Conservation (phyloP, 2,329 filamentous ascomycete species). For the Colletotrichum trifolii region DNA sequence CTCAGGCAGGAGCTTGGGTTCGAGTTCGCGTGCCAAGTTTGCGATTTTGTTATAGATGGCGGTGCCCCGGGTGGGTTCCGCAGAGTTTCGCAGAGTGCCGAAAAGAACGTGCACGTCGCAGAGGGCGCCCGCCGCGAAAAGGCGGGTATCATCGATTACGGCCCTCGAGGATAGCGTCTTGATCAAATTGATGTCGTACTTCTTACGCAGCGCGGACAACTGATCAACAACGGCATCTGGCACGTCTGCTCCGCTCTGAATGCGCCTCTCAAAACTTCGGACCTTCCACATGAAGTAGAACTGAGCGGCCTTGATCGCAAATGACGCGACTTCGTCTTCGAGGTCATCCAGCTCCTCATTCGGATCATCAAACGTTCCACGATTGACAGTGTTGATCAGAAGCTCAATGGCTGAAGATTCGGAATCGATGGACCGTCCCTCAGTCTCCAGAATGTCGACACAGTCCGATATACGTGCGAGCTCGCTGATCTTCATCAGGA, state of each 20-base stretch:
- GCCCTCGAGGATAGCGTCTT: slow-evolving; percentile 74
- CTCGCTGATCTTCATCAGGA: slow-evolving; percentile 82
- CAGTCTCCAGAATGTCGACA: slow-evolving; percentile 77
- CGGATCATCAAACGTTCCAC: slow-evolving; percentile 76
- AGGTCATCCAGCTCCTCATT: slow-evolving; percentile 78
- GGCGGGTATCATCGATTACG: slow-evolving; percentile 80
- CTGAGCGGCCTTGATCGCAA: slow-evolving; percentile 79
- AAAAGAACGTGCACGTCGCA: slow-evolving; percentile 88
- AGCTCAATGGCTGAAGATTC: slow-evolving; percentile 71
- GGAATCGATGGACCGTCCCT: slow-evolving; percentile 59
- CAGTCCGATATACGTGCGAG: slow-evolving; percentile 84
- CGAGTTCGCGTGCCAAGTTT: slow-evolving; percentile 76
- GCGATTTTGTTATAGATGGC: slow-evolving; percentile 52
- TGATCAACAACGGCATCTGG: slow-evolving; percentile 69
- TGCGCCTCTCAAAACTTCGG: slow-evolving; percentile 65
- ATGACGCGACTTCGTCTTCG: slow-evolving; percentile 82
- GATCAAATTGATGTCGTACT: slow-evolving; percentile 72
- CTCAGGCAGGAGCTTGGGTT: slow-evolving; percentile 70
- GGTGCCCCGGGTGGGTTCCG: slow-evolving; percentile 49
- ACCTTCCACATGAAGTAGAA: slow-evolving; percentile 98
- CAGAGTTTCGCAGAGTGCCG: slow-evolving; percentile 72
- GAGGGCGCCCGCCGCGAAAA: slow-evolving; percentile 79
- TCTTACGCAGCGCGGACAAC: slow-evolving; percentile 65
- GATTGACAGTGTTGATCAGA: slow-evolving; percentile 77
- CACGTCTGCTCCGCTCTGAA: slow-evolving; percentile 67